Conservation (phyloP, 495 filamentous ascomycete genomes). For the Thozetella sp. region DNA sequence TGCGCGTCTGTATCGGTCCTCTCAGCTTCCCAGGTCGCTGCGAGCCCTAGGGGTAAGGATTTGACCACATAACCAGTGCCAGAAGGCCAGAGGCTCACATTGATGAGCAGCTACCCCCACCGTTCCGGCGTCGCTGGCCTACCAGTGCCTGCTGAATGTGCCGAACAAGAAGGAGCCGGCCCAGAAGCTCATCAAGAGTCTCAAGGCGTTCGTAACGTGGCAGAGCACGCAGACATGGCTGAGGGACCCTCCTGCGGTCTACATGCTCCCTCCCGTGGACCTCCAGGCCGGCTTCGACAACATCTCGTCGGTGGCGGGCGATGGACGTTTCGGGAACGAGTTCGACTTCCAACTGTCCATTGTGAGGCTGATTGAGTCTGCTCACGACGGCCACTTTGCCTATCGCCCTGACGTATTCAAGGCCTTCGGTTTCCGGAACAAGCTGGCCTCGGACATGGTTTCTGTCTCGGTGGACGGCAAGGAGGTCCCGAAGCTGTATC, state of each 20-base stretch:
- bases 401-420: conserved; percentile 27
- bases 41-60: conserved; percentile 17
- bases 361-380: conserved; percentile 33
- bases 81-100: background rate
- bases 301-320: conserved; percentile 22
- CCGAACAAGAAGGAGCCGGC: conserved; percentile 29
- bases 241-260: conserved; percentile 40
- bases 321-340: conserved; percentile 42
- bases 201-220: conserved; percentile 31
- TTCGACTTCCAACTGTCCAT: conserved; percentile 54
- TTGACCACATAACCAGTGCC: background rate
- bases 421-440: conserved; percentile 24
- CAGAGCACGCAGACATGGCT: conserved; percentile 44
- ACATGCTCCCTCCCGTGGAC: conserved; percentile 36
- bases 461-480: conserved; percentile 30
- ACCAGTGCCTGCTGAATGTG: conserved; percentile 27
- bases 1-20: conserved; percentile 23
- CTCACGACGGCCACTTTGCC: conserved; percentile 52
- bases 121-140: conserved; percentile 24
- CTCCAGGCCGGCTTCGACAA: conserved; percentile 36
- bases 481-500: conserved; percentile 28
- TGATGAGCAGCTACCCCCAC: conserved; percentile 15
- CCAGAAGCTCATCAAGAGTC: conserved; percentile 28
- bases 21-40: conserved; percentile 15
- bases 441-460: conserved; percentile 20